Conservation (phyloP, 352 stramenopile species). For the Poterioochromonas sp. region DNA sequence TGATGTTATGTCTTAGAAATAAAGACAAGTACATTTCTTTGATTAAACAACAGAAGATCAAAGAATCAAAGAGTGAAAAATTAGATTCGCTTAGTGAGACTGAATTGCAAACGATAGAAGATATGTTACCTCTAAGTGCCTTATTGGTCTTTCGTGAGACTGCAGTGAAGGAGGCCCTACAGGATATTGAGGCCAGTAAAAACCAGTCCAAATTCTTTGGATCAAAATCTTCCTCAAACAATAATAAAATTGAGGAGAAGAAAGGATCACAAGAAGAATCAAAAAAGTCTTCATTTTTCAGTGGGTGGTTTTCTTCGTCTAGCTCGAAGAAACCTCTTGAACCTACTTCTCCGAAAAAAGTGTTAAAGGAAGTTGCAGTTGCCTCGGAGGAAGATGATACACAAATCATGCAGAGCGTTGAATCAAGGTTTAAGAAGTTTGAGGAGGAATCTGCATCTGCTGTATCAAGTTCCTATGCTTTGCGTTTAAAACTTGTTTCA, state of each 20-base stretch:
- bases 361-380: too few relatives aligned
- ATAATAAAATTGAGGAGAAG: not conserved
- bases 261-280: not conserved
- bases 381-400: conserved; percentile 6
- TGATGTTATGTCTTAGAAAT: not conserved
- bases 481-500: too few relatives aligned
- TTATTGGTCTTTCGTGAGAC: conserved; percentile 20
- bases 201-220: too few relatives aligned
- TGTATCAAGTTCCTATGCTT: too few relatives aligned
- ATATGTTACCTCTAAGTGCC: not conserved
- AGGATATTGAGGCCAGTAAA: not conserved
- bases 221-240: too few relatives aligned
- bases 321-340: not conserved
- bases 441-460: too few relatives aligned
- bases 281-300: not conserved
- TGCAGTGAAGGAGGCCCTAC: not conserved
- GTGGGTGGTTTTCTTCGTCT: not conserved
- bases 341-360: not conserved
- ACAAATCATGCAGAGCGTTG: not conserved
- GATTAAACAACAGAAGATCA: not conserved
- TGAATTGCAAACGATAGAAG: conserved; percentile 11
- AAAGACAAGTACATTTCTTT: not conserved
- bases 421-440: not conserved
- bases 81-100: not conserved
- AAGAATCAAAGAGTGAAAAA: too few relatives aligned